Evolutionary conservation across 805 yeast species (phyloP), one percentile per base, ranked within the genome.

Genomic region (Danielia oregonensis): DNA sequence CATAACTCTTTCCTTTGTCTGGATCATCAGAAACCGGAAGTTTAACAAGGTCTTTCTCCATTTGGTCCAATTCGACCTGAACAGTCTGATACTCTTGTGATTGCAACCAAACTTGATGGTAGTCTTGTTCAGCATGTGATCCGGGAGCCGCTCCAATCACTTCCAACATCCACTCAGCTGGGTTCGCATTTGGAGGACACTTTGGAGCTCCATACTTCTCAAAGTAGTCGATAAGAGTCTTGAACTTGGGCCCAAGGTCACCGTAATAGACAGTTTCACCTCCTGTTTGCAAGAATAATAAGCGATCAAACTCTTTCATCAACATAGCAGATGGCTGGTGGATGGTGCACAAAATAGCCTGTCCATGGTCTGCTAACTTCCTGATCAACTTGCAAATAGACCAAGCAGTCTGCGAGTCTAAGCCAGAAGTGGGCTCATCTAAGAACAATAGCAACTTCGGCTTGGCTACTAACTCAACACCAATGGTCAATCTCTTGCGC

Each of bases 301-400:
- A 67, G 49, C 88, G 72, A 54, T 86, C 95, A 54, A 86, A 85
- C 50, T 81, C 86, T 52, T 83, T 74, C 62, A 85, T 69, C 52
- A 85, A 65, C 39, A 82, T 69, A 35, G 94, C 89, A 8, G 93
- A 83, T 52, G 94, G 94, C 61, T 84, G 94, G 61, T 84, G 91
- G 47, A 84, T 84, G 17, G 94, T 83, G 34, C 68, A 63, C 42
- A 63, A 56, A 39, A 63, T 61, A 26, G 68, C 66, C 42, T 62
- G 69, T 18, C 68, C 68, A 37, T 59, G 60, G 41, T 61, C 63
- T 28, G 66, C 65, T 33, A 63, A 55, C 44, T 62, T 62, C 45
- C 68, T 54, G 53, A 63, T 52, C 50, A 63, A 57, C 34, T 61
- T 51, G 52, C 67, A 61, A 33, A 63, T 57, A 11, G 68, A 59